phyloP scores from a whole-genome alignment of 2,329 filamentous ascomycete species.

The Monilinia fructigena region DNA sequence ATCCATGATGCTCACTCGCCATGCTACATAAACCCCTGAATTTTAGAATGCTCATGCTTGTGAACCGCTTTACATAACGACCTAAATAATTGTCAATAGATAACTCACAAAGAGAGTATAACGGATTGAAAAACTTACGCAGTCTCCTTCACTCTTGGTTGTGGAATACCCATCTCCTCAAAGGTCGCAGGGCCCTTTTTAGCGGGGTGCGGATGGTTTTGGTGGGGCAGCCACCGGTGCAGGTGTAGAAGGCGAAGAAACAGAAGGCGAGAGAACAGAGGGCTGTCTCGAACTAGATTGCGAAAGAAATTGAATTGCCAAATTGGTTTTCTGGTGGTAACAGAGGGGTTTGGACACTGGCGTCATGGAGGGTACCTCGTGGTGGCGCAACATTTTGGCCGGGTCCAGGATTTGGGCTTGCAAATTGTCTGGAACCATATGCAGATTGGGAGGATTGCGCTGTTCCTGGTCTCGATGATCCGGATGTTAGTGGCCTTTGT shows the following conservation, averaged over 20 bases:
- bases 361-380: slow-evolving; percentile 31
- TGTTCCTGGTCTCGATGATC: slow-evolving; percentile 17
- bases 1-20: slow-evolving; percentile 1
- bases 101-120: background rate
- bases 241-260: slow-evolving; percentile 25
- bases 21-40: background rate
- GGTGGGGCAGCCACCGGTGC: slow-evolving; percentile 58
- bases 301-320: slow-evolving; percentile 3
- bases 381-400: slow-evolving; percentile 30
- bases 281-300: slow-evolving; percentile 22
- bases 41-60: background rate
- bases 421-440: slow-evolving; percentile 1
- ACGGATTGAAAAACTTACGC: slow-evolving; percentile 54
- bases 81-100: slow-evolving; percentile 25
- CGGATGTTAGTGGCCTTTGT: slow-evolving; percentile 22
- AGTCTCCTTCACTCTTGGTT: slow-evolving; percentile 84
- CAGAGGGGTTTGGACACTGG: slow-evolving; percentile 5
- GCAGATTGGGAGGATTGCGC: slow-evolving; percentile 20
- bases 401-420: slow-evolving; percentile 10
- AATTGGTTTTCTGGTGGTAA: background rate
- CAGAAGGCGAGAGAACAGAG: slow-evolving; percentile 25
- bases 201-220: slow-evolving; percentile 29
- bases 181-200: slow-evolving; percentile 83
- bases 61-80: slow-evolving; percentile 35
- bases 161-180: slow-evolving; percentile 95